A percentile compares a stretch with the other conserved stretches of the same genome.
Evolutionary conservation across 164 flowering plant species (phyloP).

Genomic region (Vitis rotundifolia): DNA sequence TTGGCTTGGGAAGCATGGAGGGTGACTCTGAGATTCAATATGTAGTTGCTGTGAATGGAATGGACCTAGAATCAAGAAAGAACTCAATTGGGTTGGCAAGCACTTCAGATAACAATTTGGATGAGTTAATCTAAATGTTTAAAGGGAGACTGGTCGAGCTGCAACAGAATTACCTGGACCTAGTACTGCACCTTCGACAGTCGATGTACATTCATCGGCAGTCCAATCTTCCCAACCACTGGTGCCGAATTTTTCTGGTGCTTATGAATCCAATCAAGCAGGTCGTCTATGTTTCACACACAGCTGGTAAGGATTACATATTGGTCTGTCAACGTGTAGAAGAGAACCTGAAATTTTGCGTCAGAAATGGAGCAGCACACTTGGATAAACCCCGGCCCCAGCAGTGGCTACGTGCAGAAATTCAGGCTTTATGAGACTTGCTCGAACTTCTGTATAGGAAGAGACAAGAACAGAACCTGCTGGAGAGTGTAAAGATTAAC

Average conservation of each 20-base stretch:
- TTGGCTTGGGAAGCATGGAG: constrained; percentile 47
- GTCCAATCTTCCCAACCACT: constrained; percentile 34
- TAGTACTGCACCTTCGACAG: constrained; percentile 24
- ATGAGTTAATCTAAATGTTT: constrained; percentile 53
- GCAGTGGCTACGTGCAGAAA: no score
- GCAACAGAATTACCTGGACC: constrained; percentile 21
- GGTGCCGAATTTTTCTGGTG: constrained; percentile 23
- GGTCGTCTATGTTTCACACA: no score
- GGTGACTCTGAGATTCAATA: constrained; percentile 75
- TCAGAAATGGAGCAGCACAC: no score
- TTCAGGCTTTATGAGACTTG: no score
- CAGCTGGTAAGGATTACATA: constrained; percentile 25
- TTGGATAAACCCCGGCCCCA: no score
- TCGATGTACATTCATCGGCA: constrained; percentile 20
- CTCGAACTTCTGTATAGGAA: no score
- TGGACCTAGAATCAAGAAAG: constrained; percentile 62
- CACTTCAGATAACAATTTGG: constrained; percentile 56
- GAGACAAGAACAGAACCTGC: no score
- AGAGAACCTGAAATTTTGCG: constrained; percentile 22
- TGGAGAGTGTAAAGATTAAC: no score
- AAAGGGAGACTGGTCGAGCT: constrained; percentile 27
- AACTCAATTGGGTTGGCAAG: constrained; percentile 49
- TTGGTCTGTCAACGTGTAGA: constrained; percentile 27
- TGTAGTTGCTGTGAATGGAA: constrained; percentile 87
- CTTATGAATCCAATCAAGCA: constrained; percentile 32